Conservation (phyloP, 805 yeast genomes). For the Candida nemodendra region DNA sequence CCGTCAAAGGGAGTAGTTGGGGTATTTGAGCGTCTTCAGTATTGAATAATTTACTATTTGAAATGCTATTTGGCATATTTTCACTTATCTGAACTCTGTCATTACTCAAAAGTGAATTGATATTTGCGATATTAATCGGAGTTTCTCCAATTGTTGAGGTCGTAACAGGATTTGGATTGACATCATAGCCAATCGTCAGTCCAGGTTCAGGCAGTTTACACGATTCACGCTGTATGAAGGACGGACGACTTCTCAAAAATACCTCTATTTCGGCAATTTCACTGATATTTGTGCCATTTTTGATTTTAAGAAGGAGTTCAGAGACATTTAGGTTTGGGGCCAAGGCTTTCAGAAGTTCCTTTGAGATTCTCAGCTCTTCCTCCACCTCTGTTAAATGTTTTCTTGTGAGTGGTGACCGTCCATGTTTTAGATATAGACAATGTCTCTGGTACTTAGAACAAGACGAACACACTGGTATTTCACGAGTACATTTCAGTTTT, state of each 20-base stretch:
- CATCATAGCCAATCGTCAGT: background rate
- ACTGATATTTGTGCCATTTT: slow-evolving; percentile 6
- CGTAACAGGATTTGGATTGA: background rate
- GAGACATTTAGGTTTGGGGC: slow-evolving; percentile 9
- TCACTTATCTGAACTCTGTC: background rate
- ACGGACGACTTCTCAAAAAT: background rate
- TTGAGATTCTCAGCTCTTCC: slow-evolving; percentile 11
- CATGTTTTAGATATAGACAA: slow-evolving; percentile 14
- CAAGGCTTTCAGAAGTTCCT: slow-evolving; percentile 4
- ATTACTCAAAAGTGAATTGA: background rate
- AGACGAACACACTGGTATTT: slow-evolving; percentile 12
- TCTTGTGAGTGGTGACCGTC: slow-evolving; percentile 15
- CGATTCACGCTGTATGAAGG: background rate
- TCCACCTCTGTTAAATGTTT: slow-evolving; percentile 17
- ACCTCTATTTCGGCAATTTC: slow-evolving; percentile 8
- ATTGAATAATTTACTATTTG: background rate
- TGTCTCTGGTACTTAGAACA: slow-evolving; percentile 14
- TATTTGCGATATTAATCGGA: background rate
- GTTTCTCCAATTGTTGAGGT: background rate
- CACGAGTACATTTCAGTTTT: slow-evolving; percentile 15
- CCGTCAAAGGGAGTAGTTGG: slow-evolving; percentile 11
- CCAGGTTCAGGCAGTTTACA: background rate
- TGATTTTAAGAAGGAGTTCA: slow-evolving; percentile 5
- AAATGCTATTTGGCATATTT: background rate
- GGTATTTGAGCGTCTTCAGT: slow-evolving; percentile 9